Base-by-base conservation (phyloP, 331 rosid genomes). In the Arachis monticola region DNA sequence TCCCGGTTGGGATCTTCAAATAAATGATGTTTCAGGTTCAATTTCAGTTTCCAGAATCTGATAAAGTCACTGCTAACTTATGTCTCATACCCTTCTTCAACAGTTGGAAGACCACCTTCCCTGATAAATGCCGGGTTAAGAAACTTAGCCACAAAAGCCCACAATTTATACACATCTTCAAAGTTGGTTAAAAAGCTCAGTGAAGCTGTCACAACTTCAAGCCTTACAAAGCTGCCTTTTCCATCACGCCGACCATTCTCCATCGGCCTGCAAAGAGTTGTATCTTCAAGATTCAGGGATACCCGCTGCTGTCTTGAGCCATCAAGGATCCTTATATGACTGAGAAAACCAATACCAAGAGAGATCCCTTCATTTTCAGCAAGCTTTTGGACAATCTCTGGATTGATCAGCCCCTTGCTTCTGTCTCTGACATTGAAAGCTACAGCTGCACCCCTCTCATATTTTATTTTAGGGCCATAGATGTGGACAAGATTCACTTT, bases 361-460 rank as follows among this genome's bases (percentile, higher is more conserved):
- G 92, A 87, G 73, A 94, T 86, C 60, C 96, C 96, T 80, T 90
- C 97, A 75, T 86, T 90, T 80, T 94, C 99, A 68, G 99, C 99
- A 51, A 94, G 87, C 88, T 90, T 92, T 80, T 88, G 96, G 77
- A 94, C 99, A 72, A 88, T 82, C 84, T 94, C 99, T 42, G 99
- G 99, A 73, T 78, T 86, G 78, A 92, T 88, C 53, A 90, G 82
- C 60, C 90, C 95, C 74, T 83, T 70, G 64, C 80, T 89, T 78
- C 81, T 80, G 75, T 90, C 96, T 74, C 92, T 87, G 67, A 94
- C 69, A 60, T 94, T 94, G 84, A 94, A 94, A 73, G 99, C 99
- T 79, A 94, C 93, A 41, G 99, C 96, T 45, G 97, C 99, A 68
- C 99, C 99, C 74, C 99, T 86, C 77, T 94, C 99, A 30, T 94